A percentile compares a stretch with the other conserved stretches of the same genome.
Conservation (phyloP, 2,329 filamentous ascomycete genomes). For the Calonectria naviculata region DNA sequence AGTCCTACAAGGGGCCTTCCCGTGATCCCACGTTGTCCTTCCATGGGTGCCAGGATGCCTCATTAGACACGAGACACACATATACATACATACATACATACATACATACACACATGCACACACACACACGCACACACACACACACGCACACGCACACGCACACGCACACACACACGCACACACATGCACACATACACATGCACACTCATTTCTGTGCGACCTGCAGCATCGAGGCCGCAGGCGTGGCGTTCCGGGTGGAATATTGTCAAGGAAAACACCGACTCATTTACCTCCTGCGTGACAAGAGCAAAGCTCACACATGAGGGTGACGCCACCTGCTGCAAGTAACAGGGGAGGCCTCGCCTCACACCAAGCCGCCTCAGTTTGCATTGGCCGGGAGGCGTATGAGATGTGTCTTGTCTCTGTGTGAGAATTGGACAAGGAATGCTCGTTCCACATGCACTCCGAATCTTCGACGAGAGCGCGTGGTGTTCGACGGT, state of each 20-base stretch:
- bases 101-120: not conserved
- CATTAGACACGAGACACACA: constrained; percentile 1
- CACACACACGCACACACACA: not conserved
- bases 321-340: constrained; percentile 13
- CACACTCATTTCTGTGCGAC: constrained; percentile 12
- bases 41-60: constrained; percentile 8
- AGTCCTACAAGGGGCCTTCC: constrained; percentile 32
- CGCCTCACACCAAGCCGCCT: constrained; percentile 10
- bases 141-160: not conserved
- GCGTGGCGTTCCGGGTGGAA: constrained; percentile 16
- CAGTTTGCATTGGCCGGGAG: constrained; percentile 8
- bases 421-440: constrained; percentile 9
- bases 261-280: constrained; percentile 17
- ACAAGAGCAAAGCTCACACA: constrained; percentile 2
- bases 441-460: constrained; percentile 18
- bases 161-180: not conserved
- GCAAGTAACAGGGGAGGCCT: constrained; percentile 17
- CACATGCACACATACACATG: not conserved
- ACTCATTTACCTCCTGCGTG: constrained; percentile 20
- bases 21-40: constrained; percentile 38
- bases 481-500: constrained; percentile 21
- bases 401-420: constrained; percentile 15
- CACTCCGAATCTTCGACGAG: constrained; percentile 10
- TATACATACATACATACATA: not conserved
- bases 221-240: constrained; percentile 19